These are phyloP conservation scores for Dionaea muscipula DNA, from an alignment of 179 eudicot genomes.

Conservation along the genomic window DNA sequence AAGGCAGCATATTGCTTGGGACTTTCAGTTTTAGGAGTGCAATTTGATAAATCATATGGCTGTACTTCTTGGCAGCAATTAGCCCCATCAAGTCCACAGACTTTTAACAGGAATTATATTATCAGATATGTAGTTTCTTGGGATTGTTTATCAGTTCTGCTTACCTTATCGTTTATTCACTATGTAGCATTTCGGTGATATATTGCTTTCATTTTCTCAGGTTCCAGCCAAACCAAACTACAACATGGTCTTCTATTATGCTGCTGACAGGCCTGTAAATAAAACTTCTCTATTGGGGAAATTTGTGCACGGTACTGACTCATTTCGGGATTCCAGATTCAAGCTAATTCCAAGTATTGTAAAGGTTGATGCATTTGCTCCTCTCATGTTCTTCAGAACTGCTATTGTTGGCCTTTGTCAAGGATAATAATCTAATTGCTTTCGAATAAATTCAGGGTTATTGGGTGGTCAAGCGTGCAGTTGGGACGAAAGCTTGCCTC, in stretches of 20 bases:
- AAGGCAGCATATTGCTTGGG: too few species aligned
- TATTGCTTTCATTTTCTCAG: constrained; percentile 26
- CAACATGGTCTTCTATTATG: constrained; percentile 85
- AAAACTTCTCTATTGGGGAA: constrained; percentile 55
- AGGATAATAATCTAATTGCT: constrained; percentile 7
- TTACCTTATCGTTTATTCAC: too few species aligned
- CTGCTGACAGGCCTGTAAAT: constrained; percentile 74
- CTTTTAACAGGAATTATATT: too few species aligned
- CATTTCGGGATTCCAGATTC: constrained; percentile 79
- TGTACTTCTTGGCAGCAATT: too few species aligned
- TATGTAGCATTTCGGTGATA: too few species aligned
- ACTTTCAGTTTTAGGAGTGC: too few species aligned
- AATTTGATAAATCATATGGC: too few species aligned
- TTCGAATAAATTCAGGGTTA: constrained; percentile 48
- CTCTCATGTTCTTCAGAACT: not conserved
- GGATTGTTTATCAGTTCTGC: too few species aligned
- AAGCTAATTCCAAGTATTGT: constrained; percentile 92
- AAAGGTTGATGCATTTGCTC: constrained; percentile 34
- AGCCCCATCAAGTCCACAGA: too few species aligned
- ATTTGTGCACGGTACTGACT: constrained; percentile 75
- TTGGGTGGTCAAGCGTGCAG: constrained; percentile 99
- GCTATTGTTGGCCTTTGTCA: not conserved
- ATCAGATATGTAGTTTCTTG: too few species aligned
- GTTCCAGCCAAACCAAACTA: constrained; percentile 92
- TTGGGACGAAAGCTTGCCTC: constrained; percentile 88